phyloP scores from a whole-genome alignment of 2,329 filamentous ascomycete genomes.

The Colletotrichum musae region DNA sequence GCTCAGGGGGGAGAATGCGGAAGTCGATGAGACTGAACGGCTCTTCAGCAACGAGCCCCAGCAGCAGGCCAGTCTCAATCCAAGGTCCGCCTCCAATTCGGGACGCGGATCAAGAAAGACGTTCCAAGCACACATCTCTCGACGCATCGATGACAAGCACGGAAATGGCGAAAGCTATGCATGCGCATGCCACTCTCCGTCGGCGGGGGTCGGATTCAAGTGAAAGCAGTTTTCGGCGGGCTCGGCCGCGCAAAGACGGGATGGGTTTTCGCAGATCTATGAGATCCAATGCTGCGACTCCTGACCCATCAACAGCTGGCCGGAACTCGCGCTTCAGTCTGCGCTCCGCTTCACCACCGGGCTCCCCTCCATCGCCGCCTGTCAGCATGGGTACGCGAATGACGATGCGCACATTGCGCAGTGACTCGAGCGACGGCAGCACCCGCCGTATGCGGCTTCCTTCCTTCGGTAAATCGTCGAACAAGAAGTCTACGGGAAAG shows the following conservation, averaged over 20 bases:
- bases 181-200: constrained; percentile 57
- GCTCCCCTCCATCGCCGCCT: constrained; percentile 62
- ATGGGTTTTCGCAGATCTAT: constrained; percentile 81
- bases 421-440: constrained; percentile 54
- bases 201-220: constrained; percentile 76
- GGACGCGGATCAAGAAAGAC: not conserved
- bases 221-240: constrained; percentile 86
- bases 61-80: constrained; percentile 18
- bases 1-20: constrained; percentile 46
- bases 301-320: constrained; percentile 53
- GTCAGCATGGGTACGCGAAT: constrained; percentile 57
- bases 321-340: constrained; percentile 71
- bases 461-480: constrained; percentile 57
- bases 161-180: constrained; percentile 41
- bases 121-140: constrained; percentile 19
- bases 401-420: constrained; percentile 61
- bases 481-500: constrained; percentile 50
- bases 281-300: constrained; percentile 63
- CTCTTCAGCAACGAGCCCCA: constrained; percentile 1
- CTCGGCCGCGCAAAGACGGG: constrained; percentile 62
- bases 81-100: constrained; percentile 21
- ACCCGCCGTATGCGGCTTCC: constrained; percentile 57
- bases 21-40: constrained; percentile 46
- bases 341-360: constrained; percentile 78
- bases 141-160: constrained; percentile 40